Evolutionary conservation across 768 basidiomycete species (phyloP).

Genomic region (Podaxis carcinomalis): DNA sequence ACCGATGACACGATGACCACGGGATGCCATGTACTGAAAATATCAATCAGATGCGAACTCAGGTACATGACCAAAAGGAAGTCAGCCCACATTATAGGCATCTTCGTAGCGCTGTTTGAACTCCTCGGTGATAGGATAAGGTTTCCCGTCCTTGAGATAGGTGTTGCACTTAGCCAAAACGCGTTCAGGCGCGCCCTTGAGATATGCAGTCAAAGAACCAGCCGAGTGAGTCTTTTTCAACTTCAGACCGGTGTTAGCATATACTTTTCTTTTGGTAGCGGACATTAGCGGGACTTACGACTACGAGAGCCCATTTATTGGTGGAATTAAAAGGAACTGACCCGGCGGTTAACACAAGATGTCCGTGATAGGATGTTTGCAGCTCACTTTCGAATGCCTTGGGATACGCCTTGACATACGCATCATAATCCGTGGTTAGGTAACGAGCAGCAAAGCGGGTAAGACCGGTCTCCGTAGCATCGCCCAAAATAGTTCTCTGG

Average conservation of each 20-base stretch:
- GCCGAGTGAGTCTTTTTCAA: constrained; percentile 48
- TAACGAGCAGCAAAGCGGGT: constrained; percentile 61
- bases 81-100: constrained; percentile 50
- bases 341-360: background rate
- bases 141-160: constrained; percentile 48
- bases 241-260: constrained; percentile 24
- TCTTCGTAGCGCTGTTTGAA: constrained; percentile 51
- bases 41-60: background rate
- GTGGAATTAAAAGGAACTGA: constrained; percentile 67
- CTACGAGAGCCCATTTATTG: constrained; percentile 71
- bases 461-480: constrained; percentile 74
- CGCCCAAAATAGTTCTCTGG: constrained; percentile 58
- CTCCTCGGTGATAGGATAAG: constrained; percentile 47
- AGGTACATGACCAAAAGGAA: background rate
- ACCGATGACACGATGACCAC: constrained; percentile 72
- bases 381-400: constrained; percentile 57
- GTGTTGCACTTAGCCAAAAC: constrained; percentile 61
- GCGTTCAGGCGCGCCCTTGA: constrained; percentile 71
- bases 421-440: constrained; percentile 48
- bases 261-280: background rate
- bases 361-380: background rate
- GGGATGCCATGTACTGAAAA: constrained; percentile 68
- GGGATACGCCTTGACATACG: constrained; percentile 40
- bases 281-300: constrained; percentile 34
- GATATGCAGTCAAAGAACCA: constrained; percentile 49